phyloP scores from a whole-genome alignment of 1,284 basidiomycete genomes.

The Puccinia polysora region DNA sequence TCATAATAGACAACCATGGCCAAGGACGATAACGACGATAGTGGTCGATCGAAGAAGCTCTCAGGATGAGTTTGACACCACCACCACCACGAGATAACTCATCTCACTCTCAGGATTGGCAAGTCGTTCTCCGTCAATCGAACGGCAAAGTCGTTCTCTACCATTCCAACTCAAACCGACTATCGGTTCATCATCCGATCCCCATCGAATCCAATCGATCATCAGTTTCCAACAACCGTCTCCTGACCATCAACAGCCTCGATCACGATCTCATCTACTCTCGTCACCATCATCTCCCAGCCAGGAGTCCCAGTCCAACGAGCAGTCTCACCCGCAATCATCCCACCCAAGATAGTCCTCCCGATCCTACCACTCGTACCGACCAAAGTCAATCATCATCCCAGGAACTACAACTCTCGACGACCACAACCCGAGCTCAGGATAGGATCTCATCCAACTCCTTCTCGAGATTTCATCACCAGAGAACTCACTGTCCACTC shows the following conservation, averaged over 20 bases:
- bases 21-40: too few relatives aligned
- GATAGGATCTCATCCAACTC: too few relatives aligned
- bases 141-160: slow-evolving; percentile 36
- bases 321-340: neutral
- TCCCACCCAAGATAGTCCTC: neutral
- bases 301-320: neutral
- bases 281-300: neutral
- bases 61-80: too few relatives aligned
- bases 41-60: too few relatives aligned
- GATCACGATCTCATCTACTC: neutral
- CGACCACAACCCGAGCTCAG: too few relatives aligned
- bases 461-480: too few relatives aligned
- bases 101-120: neutral
- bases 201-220: neutral
- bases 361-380: neutral
- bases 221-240: too few relatives aligned
- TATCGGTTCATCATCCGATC: slow-evolving; percentile 16
- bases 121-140: slow-evolving; percentile 15
- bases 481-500: slow-evolving; percentile 9
- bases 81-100: too few relatives aligned
- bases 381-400: neutral
- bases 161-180: slow-evolving; percentile 21
- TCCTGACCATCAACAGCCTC: neutral
- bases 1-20: too few relatives aligned
- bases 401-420: too few relatives aligned